A percentile compares a stretch with the other conserved stretches of the same genome.
These are phyloP conservation scores for Candida pseudoviswanathii DNA, from an alignment of 1,139 yeast genomes.

Conservation along the genomic window DNA sequence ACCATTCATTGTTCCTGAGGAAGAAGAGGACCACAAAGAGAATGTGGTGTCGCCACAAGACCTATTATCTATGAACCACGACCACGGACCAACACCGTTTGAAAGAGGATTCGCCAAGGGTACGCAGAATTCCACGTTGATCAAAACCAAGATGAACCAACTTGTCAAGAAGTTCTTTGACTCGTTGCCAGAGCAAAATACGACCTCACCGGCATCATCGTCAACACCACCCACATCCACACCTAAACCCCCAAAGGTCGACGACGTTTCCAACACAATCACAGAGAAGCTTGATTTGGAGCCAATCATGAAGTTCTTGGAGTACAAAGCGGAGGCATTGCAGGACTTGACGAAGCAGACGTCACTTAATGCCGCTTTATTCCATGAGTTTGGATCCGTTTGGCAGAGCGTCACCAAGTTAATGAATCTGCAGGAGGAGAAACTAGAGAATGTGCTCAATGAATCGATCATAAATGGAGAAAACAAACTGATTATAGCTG, in stretches of 20 bases:
- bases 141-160: slow-evolving; percentile 25
- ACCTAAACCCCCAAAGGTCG: slow-evolving; percentile 19
- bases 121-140: slow-evolving; percentile 26
- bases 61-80: slow-evolving; percentile 20
- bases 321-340: slow-evolving; percentile 33
- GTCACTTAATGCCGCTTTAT: slow-evolving; percentile 30
- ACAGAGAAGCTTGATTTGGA: slow-evolving; percentile 34
- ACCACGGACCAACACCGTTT: slow-evolving; percentile 34
- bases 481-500: slow-evolving; percentile 1
- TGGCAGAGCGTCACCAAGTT: slow-evolving; percentile 43
- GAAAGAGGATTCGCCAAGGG: slow-evolving; percentile 41
- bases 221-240: background rate
- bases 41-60: background rate
- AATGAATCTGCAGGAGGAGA: slow-evolving; percentile 31
- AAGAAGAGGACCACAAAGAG: background rate
- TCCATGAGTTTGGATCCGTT: slow-evolving; percentile 30
- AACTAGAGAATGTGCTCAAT: slow-evolving; percentile 22
- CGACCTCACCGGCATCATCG: background rate
- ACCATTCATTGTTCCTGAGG: slow-evolving; percentile 24
- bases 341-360: slow-evolving; percentile 26
- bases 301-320: slow-evolving; percentile 35
- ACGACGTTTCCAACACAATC: slow-evolving; percentile 39
- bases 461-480: slow-evolving; percentile 17
- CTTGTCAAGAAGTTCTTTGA: slow-evolving; percentile 14
- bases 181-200: slow-evolving; percentile 8